Conservation (phyloP, 805 yeast species). For the Helenozyma rhizophorensis region DNA sequence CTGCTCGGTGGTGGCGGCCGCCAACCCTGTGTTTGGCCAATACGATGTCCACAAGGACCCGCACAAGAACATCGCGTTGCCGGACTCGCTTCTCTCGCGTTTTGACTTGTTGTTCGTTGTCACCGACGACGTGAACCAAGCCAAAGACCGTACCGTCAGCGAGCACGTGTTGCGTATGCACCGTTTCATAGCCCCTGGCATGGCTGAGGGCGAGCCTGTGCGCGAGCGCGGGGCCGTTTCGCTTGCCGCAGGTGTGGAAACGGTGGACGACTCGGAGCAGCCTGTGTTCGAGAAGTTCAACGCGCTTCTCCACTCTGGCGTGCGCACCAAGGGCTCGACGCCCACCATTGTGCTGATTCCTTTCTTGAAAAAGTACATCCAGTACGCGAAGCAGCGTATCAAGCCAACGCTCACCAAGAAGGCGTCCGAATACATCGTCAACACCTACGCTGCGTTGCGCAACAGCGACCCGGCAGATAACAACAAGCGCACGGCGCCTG, state of each 20-base stretch:
- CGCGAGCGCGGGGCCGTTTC: conserved; percentile 70
- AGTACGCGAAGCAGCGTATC: conserved; percentile 86
- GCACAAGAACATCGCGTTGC: conserved; percentile 92
- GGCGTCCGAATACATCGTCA: conserved; percentile 79
- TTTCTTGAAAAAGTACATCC: conserved; percentile 87
- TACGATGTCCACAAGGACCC: conserved; percentile 95
- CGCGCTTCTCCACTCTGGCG: conserved; percentile 79
- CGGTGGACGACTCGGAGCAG: conserved; percentile 46
- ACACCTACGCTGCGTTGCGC: conserved; percentile 74
- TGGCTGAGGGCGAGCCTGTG: conserved; percentile 89
- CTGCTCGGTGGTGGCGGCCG: conserved; percentile 96
- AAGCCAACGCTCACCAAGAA: conserved; percentile 72
- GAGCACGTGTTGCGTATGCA: conserved; percentile 96
- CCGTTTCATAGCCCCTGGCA: conserved; percentile 81
- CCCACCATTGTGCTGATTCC: conserved; percentile 58
- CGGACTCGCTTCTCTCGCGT: conserved; percentile 94
- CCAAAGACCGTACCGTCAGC: conserved; percentile 78
- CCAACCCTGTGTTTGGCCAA: conserved; percentile 95
- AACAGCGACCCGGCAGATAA: conserved; percentile 55
- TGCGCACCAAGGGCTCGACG: conserved; percentile 24
- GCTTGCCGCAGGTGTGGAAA: conserved; percentile 75
- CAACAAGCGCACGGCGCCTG: conserved; percentile 83
- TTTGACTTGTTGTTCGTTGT: conserved; percentile 93
- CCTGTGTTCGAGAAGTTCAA: conserved; percentile 83
- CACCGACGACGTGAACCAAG: conserved; percentile 88